Evolutionary conservation across 2,329 filamentous ascomycete genomes (phyloP), one percentile per base, ranked within the genome.

Genomic region (Trichoderma pleuroti): DNA sequence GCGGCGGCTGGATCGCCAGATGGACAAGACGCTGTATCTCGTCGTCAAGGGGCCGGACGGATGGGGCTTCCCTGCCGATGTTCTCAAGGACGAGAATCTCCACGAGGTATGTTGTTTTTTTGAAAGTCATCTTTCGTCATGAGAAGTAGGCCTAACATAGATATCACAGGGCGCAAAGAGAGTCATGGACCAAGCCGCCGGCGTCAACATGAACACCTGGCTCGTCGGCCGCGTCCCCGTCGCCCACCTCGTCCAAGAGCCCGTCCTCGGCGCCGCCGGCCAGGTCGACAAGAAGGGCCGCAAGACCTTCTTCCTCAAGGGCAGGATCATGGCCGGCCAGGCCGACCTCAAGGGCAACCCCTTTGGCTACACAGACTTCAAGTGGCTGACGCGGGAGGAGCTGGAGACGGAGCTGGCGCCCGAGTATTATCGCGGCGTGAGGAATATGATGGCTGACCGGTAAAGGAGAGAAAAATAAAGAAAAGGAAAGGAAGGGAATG

Each of bases 131-230:
- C n/a, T n/a, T n/a, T n/a, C n/a, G n/a, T n/a, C n/a, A n/a, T 28
- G 26, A 28, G 26, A 28, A 5, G 5, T 28, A 63, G 11, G 52
- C 30, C 54, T 72, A 70, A 71, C 72, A 18, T 34, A n/a, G 11
- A 21, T 16, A 42, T 16, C 11, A 73, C 76, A 99, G 96, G 91
- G 93, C 57, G 94, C 95, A 46, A 88, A 93, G 78, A 88, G 94
- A 72, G 90, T 94, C 68, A 86, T 98, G 28, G 85, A 91, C 66
- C 86, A 93, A 76, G 86, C 93, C 4, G 94, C 91, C 11, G 96
- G 96, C 71, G 83, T 92, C 72, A 97, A 99, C 86, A 98, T 99
- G 94, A 98, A 98, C 85, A 98, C 94, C 69, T 99, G 96, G 94
- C 89, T 98, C 75, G 92, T 99, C 65, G 95, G 94, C 72, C 94